Base-by-base conservation (phyloP, 2,329 filamentous ascomycete genomes). In the Penicillium freii region DNA sequence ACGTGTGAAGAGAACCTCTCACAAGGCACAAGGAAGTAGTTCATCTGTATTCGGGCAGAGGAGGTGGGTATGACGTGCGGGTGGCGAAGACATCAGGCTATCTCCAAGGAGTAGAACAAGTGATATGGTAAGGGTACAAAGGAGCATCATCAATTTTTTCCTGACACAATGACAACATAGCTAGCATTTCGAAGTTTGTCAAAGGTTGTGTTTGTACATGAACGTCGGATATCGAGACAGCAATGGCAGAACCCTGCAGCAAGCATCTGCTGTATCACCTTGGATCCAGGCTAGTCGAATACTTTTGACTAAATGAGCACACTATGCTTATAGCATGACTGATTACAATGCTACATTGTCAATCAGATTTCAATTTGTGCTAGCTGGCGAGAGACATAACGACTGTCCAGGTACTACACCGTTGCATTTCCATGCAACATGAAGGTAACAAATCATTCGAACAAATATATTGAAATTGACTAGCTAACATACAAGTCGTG, bases 401-500 rank as follows among this genome's bases (percentile, higher is more conserved):
- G 5, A 17, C 44, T 31, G 10, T 17, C 8, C 7, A 23, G 3
- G 29, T 15, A 17, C n/a, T 15, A 48, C 31, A 5, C 21, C 21
- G 34, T 27, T 48, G 6, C 17, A 38, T n/a, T n/a, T n/a, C 21
- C 4, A 38, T 33, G 15, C 21, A 7, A 1, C 27, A 36, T 6
- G 2, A n/a, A 27, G 23, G 31, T 36, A 27, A 47, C 17, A 13
- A 21, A 46, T 38, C 13, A 8, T 17, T 33, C 29, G n/a, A 52
- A 25, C 23, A 39, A 15, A 48, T 45, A 54, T 25, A 54, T 33
- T 58, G 42, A 43, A 59, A 57, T 56, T 53, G 31, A 56, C 42
- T 29, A 59, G 58, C 55, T 64, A 65, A 52, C 63, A 47, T 65
- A 65, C 59, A 66, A 56, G 56, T 66, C 64, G 61, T 66, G 45